Base-by-base conservation (phyloP, 768 basidiomycete genomes). In the Filobasidium wieringae region DNA sequence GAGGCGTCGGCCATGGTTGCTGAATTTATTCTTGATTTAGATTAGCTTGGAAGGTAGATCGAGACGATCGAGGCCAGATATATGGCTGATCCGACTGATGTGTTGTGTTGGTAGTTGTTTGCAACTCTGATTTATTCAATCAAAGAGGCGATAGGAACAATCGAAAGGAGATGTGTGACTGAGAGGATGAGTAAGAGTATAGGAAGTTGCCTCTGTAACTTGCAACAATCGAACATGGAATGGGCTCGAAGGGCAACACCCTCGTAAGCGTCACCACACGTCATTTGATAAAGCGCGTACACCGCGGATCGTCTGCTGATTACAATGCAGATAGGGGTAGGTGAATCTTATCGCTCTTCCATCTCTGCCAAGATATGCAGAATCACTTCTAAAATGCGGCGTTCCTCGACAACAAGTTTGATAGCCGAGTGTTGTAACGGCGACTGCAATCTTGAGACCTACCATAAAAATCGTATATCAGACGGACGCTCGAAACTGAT, bases 351-450 rank as follows among this genome's bases (percentile, higher is more conserved):
- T 15, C 14, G 43, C 22, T 11, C 43, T 47, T 11, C 32, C 32
- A 51, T 31, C 27, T 15, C 17, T 51, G 50, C 27, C n/a, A n/a
- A n/a, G n/a, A n/a, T n/a, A n/a, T n/a, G n/a, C n/a, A 31, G 27
- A n/a, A 51, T 50, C 9, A 52, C 54, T n/a, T 60, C 59, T 27
- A 60, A 36, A 1, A 60, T 54, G 17, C 37, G 49, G 22, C 54
- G 29, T 45, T 60, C 59, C 37, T 50, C 33, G 33, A 60, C 41
- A 29, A 60, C 17, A n/a, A 60, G 33, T 24, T 37, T 47, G 12
- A 60, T 22, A 1, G 59, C 54, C 53, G 52, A 55, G 24, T 50
- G 27, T 27, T 36, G 22, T 12, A 57, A 49, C n/a, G n/a, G n/a
- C n/a, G n/a, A n/a, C n/a, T n/a, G n/a, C n/a, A n/a, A n/a, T n/a